Base-by-base conservation (phyloP, 2,329 filamentous ascomycete genomes). In the Cryphonectria naterciae region DNA sequence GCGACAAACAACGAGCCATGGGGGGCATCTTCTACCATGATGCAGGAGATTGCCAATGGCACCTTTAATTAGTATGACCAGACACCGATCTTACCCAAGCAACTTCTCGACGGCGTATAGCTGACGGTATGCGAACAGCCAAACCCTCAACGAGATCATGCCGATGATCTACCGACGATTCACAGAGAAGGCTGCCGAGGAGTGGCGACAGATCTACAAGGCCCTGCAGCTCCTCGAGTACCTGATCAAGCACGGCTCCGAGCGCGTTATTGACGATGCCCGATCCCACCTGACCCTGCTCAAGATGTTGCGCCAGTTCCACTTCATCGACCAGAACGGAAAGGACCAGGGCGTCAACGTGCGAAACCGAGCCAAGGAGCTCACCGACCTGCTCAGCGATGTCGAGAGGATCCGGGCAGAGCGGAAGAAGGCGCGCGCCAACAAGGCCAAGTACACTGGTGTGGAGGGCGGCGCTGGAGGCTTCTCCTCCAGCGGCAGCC, bases 191-290 rank as follows among this genome's bases (percentile, higher is more conserved):
- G 88, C 94, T 10, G 95, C 96, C 69, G 96, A 99, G 80, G 96
- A 99, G 83, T 99, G 96, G 96, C 90, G 96, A 75, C 96, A 99
- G 82, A 99, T 99, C 79, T 99, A 99, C 88, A 99, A 99, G 86
- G 92, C 94, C 13, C 90, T 99, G 35, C 96, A 98, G 86, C 87
- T 99, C 69, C 91, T 99, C 79, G 95, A 99, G 81, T 85, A 97
- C 79, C 88, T 99, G 43, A 92, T 99, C 83, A 99, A 99, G 86
- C 96, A 99, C 81, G 96, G 96, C 73, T 98, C 96, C 17, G 96
- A 99, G 82, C 89, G 96, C 68, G 96, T 99, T 52, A 95, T 99
- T 75, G 96, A 99, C 82, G 96, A 99, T 82, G 96, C 96, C 70
- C 91, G 96, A 76, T 95, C 95, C 70, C 96, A 99, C 81, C 89